Evolutionary conservation across 805 yeast genomes (phyloP), one percentile per base, ranked within the genome.

Genomic region (Candida sphagnicola): DNA sequence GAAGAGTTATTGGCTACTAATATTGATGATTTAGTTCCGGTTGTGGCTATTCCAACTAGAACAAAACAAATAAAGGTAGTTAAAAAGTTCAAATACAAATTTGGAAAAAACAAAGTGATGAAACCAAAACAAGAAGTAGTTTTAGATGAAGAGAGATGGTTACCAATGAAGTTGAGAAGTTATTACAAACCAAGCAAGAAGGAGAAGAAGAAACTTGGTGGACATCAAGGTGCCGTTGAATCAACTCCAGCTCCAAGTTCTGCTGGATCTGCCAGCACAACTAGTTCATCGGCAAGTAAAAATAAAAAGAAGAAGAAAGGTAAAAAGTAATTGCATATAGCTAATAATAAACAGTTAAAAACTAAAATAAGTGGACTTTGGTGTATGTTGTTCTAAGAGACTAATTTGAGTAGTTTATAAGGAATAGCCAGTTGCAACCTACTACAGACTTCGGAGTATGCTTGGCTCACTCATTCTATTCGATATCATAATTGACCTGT

Each of bases 151-250:
- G 97, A 90, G 60, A 82, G 97, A 64, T 90, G 98, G 98, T 61
- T 91, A 36, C 95, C 96, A 16, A 51, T 85, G 72, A 84, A 80
- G 56, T 95, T 90, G 56, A 78, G 98, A 59, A 75, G 89, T 5
- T 78, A 81, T 50, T 89, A 84, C 65, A 86, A 79, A 59, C 86
- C 95, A 11, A 83, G 85, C 55, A 80, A 78, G 66, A 77, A 80
- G 47, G 82, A 78, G 29, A 62, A 56, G 41, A 57, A 56, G 43
- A 51, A 42, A 25, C 33, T 37, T 18, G 46, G 58, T 32, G 48
- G 64, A 36, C 47, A 48, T 46, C 60, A 58, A 46, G 64, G 62
- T 18, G 59, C 51, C 1, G 29, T 53, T 34, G 57, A 53, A 29
- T 6, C 46, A 36, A 36, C 48, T 13, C 39, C 46, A 15, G 34